Evolutionary conservation across 2,329 filamentous ascomycete species (phyloP).

Genomic region (Aciculosporium take): DNA sequence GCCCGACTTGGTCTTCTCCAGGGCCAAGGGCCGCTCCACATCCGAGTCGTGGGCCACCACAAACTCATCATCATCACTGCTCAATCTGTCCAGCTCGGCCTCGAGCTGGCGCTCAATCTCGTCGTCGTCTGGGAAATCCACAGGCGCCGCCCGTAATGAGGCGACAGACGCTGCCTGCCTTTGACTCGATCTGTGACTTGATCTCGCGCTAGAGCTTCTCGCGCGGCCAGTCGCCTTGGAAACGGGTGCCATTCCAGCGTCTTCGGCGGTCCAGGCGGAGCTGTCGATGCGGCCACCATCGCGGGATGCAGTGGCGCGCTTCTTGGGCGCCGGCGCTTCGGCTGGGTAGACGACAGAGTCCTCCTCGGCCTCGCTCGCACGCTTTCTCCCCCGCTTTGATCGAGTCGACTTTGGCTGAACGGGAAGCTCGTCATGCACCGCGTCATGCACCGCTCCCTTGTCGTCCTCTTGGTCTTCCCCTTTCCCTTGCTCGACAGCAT

Average conservation of each 20-base stretch:
- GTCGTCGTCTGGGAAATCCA: conserved; percentile 40
- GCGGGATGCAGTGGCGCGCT: conserved; percentile 38
- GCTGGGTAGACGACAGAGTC: conserved; percentile 27
- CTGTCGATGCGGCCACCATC: conserved; percentile 30
- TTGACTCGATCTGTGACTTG: conserved; percentile 16
- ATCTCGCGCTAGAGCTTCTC: conserved; percentile 27
- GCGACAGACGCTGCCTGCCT: conserved; percentile 35
- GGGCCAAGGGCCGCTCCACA: conserved; percentile 24
- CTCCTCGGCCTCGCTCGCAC: conserved; percentile 45
- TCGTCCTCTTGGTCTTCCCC: conserved; percentile 17
- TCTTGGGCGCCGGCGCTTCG: conserved; percentile 42
- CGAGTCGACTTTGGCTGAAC: conserved; percentile 22
- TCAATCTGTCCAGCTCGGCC: conserved; percentile 45
- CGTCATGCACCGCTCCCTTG: conserved; percentile 17
- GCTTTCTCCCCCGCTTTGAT: conserved; percentile 43
- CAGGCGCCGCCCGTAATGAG: conserved; percentile 26
- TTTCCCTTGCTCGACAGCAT: conserved; percentile 8
- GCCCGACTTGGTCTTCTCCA: background rate
- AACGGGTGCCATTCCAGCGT: conserved; percentile 27
- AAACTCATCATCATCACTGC: conserved; percentile 42
- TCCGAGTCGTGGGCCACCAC: conserved; percentile 31
- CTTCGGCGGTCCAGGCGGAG: conserved; percentile 24
- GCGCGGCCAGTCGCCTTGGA: conserved; percentile 15
- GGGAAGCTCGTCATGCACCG: conserved; percentile 11
- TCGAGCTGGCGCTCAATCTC: conserved; percentile 53